A percentile compares a stretch with the other conserved stretches of the same genome.
Conservation (phyloP, 257 asterid genomes). For the Solanum paucissectum region DNA sequence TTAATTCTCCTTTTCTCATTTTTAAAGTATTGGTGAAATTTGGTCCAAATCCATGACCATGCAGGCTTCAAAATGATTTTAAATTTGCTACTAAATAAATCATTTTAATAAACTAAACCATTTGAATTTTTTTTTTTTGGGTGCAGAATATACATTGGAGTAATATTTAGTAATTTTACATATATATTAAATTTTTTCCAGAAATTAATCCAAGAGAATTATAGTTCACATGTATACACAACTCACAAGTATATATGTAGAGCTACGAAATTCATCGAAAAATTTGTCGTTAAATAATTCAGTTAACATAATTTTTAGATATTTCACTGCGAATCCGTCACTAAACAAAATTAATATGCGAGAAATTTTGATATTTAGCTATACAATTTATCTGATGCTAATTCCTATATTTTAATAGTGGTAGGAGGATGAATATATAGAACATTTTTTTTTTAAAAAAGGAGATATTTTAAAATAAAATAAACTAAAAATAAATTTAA, state of each 20-base stretch:
- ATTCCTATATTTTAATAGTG: neutral
- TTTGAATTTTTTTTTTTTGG: neutral
- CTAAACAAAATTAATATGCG: neutral
- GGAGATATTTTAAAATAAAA: neutral
- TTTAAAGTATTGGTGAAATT: neutral
- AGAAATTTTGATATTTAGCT: neutral
- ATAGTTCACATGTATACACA: neutral
- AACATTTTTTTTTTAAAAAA: neutral
- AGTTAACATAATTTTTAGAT: neutral
- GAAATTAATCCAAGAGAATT: neutral
- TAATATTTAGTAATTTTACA: too few relatives aligned
- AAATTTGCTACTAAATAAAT: neutral
- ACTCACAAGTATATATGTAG: too few relatives aligned
- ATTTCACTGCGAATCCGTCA: rapidly evolving
- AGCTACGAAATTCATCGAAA: neutral
- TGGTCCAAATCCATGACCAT: neutral
- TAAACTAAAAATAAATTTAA: neutral
- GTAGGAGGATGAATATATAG: neutral
- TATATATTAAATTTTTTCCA: neutral
- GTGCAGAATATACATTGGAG: too few relatives aligned
- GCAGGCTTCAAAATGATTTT: neutral
- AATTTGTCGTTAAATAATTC: neutral
- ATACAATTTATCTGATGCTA: neutral
- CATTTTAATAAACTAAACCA: neutral
- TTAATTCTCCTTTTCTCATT: neutral